Percentiles rank a stretch among this genome's conserved stretches.
Evolutionary conservation across 306 rosid genomes (phyloP).

Genomic region (Carpinus viminea): DNA sequence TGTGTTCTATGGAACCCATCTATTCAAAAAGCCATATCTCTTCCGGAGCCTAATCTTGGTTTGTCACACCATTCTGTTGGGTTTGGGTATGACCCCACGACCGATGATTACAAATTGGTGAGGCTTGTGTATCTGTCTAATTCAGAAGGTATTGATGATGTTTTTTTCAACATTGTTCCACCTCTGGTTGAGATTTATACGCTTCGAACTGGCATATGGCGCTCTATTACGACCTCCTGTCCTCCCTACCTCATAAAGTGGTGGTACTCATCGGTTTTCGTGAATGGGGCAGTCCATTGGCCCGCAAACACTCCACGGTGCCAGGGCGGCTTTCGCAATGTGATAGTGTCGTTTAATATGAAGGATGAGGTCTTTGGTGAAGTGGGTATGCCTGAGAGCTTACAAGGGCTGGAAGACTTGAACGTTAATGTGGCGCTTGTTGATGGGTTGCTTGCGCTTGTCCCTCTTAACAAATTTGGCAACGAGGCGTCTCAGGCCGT

Average conservation of each 20-base stretch:
- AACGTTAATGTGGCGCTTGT: background rate
- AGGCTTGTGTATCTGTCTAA: too few relatives aligned
- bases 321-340: background rate
- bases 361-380: background rate
- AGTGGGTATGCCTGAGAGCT: background rate
- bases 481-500: background rate
- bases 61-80: background rate
- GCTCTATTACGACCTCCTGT: background rate
- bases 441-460: slow-evolving; percentile 4
- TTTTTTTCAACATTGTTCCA: background rate
- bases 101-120: background rate
- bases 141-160: too few relatives aligned
- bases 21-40: too few relatives aligned
- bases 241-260: background rate
- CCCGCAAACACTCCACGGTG: background rate
- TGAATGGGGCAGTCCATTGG: background rate
- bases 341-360: background rate
- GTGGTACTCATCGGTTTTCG: background rate
- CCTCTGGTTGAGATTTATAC: background rate
- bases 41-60: too few relatives aligned
- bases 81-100: background rate
- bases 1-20: too few relatives aligned
- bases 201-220: background rate
- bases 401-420: background rate
- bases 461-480: background rate